Evolutionary conservation across 2,329 filamentous ascomycete species (phyloP).

Genomic region (Penicillium decumbens): DNA sequence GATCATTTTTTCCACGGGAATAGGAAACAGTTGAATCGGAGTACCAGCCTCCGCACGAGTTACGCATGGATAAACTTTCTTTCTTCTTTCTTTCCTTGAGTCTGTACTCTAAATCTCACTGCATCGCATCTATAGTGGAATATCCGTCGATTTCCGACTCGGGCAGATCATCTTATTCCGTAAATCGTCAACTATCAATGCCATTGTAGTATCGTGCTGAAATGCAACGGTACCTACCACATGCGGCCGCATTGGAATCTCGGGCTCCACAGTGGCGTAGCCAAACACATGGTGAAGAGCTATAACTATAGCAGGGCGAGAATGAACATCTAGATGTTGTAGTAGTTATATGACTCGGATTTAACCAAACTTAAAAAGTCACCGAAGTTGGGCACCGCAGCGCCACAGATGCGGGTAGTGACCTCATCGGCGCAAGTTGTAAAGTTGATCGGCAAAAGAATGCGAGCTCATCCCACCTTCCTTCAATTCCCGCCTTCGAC

Average conservation of each 20-base stretch:
- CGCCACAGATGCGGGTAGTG: constrained; percentile 9
- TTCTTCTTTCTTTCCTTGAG: not conserved
- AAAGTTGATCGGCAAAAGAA: constrained; percentile 10
- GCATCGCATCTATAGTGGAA: not conserved
- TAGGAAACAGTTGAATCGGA: constrained; percentile 9
- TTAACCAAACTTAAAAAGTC: not conserved
- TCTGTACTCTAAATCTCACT: constrained; percentile 7
- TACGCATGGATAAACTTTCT: constrained; percentile 8
- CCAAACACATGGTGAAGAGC: not conserved
- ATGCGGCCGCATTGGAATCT: not conserved
- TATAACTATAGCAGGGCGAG: not conserved
- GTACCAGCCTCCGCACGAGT: constrained; percentile 14
- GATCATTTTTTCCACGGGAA: constrained; percentile 10
- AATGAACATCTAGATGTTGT: not conserved
- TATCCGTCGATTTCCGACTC: not conserved
- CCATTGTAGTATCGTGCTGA: not conserved
- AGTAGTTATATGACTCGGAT: not conserved
- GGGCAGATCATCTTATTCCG: not conserved
- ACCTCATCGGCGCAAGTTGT: constrained; percentile 9
- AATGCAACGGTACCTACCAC: not conserved
- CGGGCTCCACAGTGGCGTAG: not conserved
- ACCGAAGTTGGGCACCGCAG: not conserved
- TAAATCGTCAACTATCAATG: not conserved
- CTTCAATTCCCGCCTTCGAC: not conserved
- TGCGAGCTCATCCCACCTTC: constrained; percentile 7